Base-by-base conservation (phyloP, 2,329 filamentous ascomycete species). In the Aspergillus oerlinghausenensis region DNA sequence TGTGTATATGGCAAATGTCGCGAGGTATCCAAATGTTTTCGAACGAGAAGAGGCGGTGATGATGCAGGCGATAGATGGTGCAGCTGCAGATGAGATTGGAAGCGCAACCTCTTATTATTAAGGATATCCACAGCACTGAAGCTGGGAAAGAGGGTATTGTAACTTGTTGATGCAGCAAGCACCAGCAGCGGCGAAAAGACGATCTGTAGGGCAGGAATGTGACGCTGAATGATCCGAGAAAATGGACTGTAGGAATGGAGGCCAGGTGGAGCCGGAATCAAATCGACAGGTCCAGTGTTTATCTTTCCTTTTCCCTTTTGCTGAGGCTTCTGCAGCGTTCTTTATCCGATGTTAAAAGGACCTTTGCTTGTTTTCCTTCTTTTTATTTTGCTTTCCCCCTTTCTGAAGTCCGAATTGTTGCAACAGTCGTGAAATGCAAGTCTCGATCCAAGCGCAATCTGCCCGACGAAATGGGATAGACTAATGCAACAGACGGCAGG, bases 21-120 rank as follows among this genome's bases (percentile, higher is more conserved):
- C 55, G 56, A 59, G 56, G 54, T 63, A 63, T 57, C 60, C 60
- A 62, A 59, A 59, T 51, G 59, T 59, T 63, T 63, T 66, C 62
- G 60, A 65, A 60, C 32, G 63, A 63, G 60, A 64, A 64, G 58
- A 58, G 62, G 56, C 64, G 60, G 63, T 65, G 60, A 59, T 62
- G 52, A 60, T 58, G 58, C 59, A 63, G 63, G 56, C 56, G 59
- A 61, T 62, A 57, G 56, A 60, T 57, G 64, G 64, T 67, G 62
- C 63, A 65, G 60, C 62, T 70, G 69, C 69, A 69, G 66, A 66
- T 65, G 59, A 69, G 70, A 72, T 73, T 67, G 70, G 70, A 68
- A 68, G 63, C 61, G 50, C 56, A 63, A 68, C 67, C 70, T 64
- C 70, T 71, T 70, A 56, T 70, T 67, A 71, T 70, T 67, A 71